Evolutionary conservation across 495 filamentous ascomycete species (phyloP).

Genomic region (Tetracladium setigerum): DNA sequence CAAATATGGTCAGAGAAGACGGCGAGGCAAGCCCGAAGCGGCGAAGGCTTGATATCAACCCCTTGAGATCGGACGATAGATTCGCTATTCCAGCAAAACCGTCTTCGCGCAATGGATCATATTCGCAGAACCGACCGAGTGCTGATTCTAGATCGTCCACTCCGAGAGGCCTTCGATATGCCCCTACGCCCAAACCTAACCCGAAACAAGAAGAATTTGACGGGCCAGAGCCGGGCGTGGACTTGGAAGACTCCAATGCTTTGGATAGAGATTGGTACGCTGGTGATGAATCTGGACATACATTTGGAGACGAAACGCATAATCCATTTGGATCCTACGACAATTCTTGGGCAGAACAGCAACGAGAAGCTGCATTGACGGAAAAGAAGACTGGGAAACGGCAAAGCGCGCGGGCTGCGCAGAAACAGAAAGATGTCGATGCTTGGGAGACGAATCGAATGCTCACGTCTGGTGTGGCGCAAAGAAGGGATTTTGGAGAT

Average conservation of each 20-base stretch:
- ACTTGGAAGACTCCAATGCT: constrained; percentile 45
- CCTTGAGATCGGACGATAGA: constrained; percentile 45
- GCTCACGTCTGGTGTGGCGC: constrained; percentile 93
- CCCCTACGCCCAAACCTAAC: constrained; percentile 34
- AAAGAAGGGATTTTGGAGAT: constrained; percentile 68
- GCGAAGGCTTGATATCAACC: constrained; percentile 53
- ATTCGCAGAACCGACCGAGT: constrained; percentile 26
- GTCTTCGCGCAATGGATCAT: constrained; percentile 31
- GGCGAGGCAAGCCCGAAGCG: constrained; percentile 50
- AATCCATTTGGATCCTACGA: constrained; percentile 63
- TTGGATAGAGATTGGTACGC: constrained; percentile 87
- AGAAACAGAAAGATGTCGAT: constrained; percentile 90
- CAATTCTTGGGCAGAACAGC: constrained; percentile 59
- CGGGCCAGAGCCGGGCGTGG: constrained; percentile 39
- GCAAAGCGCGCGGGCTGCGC: constrained; percentile 62
- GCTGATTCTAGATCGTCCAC: constrained; percentile 34
- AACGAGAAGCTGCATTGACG: constrained; percentile 59
- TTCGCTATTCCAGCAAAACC: constrained; percentile 47
- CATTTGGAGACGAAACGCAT: constrained; percentile 69
- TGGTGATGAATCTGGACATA: constrained; percentile 69
- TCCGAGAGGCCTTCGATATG: constrained; percentile 35
- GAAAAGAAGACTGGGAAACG: constrained; percentile 68
- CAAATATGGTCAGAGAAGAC: constrained; percentile 30
- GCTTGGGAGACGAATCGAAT: constrained; percentile 99
- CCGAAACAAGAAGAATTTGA: constrained; percentile 45